Base-by-base conservation (phyloP, 768 basidiomycete genomes). In the Omphalotus guepiniiformis region DNA sequence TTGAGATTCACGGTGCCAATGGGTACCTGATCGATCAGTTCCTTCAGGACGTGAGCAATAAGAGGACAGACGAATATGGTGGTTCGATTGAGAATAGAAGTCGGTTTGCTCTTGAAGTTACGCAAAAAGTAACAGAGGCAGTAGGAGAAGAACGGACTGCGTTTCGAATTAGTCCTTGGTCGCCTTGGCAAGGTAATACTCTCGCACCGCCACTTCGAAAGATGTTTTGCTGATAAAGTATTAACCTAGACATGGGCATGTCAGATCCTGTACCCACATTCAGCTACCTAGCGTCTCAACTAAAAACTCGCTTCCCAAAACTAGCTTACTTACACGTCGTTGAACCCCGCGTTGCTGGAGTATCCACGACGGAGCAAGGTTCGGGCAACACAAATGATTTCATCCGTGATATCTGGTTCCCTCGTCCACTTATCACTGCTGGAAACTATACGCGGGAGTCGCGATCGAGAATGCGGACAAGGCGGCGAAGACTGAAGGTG, bases 51-150 rank as follows among this genome's bases (percentile, higher is more conserved):
- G 57, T 60, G 18, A 58, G 64, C 0, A 82, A 82, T 58, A 63
- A 65, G 34, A 65, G 80, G 25, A 74, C 62, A 15, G 79, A 82
- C 57, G 64, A 68, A 42, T 84, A 78, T 54, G 83, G 82, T 2
- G 83, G 83, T 3, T 63, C 63, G 21, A 55, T 78, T 25, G 68
- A 75, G 55, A 79, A 79, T 54, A 65, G 82, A 11, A 57, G 62
- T n/a, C 67, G 76, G 3, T 72, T 84, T 57, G 50, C 65, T 2
- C 62, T 77, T 6, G 72, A 79, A 55, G 68, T 76, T 48, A 58
- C 75, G 29, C 53, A 72, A 6, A 74, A 74, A 18, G 68, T 80
- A 27, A 55, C 58, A 30, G 58, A 63, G 8, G 69, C 64, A 0
- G 67, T 81, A 34, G 79, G 80, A 2, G 55, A 61, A 22, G 69